Conservation (phyloP, 208 protist genomes). For the Wallacemonas collosoma region DNA sequence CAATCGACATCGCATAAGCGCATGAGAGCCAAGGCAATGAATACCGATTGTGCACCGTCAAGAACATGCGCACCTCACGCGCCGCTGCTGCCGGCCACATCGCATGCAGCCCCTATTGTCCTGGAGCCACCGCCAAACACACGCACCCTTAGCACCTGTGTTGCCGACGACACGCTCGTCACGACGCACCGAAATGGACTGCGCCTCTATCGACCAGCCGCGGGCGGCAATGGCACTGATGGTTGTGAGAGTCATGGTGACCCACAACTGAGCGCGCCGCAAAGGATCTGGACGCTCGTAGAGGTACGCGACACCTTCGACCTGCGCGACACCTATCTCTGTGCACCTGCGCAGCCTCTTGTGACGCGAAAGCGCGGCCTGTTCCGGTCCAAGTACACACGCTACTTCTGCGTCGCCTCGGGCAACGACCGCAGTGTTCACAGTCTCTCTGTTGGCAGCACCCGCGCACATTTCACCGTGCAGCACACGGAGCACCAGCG, state of each 20-base stretch:
- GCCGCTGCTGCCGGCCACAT: background rate
- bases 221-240: too few species aligned
- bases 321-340: slow-evolving; percentile 57
- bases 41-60: too few species aligned
- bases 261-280: slow-evolving; percentile 2
- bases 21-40: too few species aligned
- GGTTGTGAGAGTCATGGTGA: too few species aligned
- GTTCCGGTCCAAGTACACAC: slow-evolving; percentile 41
- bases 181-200: slow-evolving; percentile 52
- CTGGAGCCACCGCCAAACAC: slow-evolving; percentile 51
- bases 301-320: slow-evolving; percentile 41
- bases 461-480: slow-evolving; percentile 57
- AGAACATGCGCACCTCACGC: background rate
- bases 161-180: slow-evolving; percentile 36
- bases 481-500: slow-evolving; percentile 52
- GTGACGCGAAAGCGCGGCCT: slow-evolving; percentile 10
- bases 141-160: slow-evolving; percentile 32
- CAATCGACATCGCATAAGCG: too few species aligned
- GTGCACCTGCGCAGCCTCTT: slow-evolving; percentile 25
- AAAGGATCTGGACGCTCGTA: slow-evolving; percentile 44
- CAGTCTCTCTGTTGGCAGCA: slow-evolving; percentile 71
- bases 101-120: slow-evolving; percentile 23
- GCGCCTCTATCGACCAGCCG: slow-evolving; percentile 37
- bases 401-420: slow-evolving; percentile 57
- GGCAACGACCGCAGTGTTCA: slow-evolving; percentile 58